Conservation (phyloP, 176 grass and related monocot species). For the Zea luxurians region DNA sequence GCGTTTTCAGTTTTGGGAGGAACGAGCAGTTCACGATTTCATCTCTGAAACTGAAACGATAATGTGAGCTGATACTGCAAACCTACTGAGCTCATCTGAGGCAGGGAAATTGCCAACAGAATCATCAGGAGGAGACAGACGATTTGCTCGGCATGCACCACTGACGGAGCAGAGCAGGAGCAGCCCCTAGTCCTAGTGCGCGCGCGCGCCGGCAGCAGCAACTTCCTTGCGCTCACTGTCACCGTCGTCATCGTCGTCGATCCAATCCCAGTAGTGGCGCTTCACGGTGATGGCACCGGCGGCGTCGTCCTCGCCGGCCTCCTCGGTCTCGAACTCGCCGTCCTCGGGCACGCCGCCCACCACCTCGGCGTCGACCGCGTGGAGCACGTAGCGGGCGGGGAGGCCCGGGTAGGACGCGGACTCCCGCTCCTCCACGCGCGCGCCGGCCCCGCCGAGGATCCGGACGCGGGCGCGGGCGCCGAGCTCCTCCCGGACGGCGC, state of each 20-base stretch:
- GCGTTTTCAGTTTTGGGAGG: no score
- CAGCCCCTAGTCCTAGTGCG: background rate
- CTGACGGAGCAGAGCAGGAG: background rate
- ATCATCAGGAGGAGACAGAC: background rate
- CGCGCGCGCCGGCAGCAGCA: conserved; percentile 9
- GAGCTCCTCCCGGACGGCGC: conserved; percentile 74
- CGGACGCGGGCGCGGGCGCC: conserved; percentile 50
- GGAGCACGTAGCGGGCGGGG: conserved; percentile 66
- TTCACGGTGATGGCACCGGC: conserved; percentile 53
- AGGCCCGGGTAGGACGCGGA: conserved; percentile 75
- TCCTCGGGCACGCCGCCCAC: conserved; percentile 62
- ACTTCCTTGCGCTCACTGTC: background rate
- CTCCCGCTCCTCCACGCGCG: conserved; percentile 70
- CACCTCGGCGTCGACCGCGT: conserved; percentile 66
- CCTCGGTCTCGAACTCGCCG: conserved; percentile 81
- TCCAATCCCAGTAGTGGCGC: conserved; percentile 49
- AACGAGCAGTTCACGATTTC: background rate
- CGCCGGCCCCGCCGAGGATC: conserved; percentile 39
- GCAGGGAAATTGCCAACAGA: background rate
- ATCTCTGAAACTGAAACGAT: background rate
- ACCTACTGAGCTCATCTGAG: background rate
- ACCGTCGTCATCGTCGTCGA: conserved; percentile 20
- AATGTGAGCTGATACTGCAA: background rate
- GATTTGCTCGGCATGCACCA: background rate
- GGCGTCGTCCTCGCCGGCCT: conserved; percentile 58